These are phyloP conservation scores for Licmophora abbreviata DNA, from an alignment of 108 stramenopile species.

Conservation along the genomic window DNA sequence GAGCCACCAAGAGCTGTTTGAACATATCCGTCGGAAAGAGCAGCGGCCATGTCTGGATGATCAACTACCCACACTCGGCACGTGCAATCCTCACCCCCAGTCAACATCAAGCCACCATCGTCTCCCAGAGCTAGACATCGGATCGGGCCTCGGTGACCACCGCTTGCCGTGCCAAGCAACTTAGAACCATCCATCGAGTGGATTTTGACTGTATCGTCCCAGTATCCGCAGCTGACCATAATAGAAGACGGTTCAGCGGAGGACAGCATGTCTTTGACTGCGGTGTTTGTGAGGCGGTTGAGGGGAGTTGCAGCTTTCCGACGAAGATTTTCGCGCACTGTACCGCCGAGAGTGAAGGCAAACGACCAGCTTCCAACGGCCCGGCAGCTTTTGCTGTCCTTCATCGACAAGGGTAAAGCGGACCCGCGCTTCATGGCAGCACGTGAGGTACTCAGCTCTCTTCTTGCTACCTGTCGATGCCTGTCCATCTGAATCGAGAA, in stretches of 20 bases:
- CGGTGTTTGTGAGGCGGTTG: slow-evolving; percentile 13
- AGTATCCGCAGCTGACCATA: slow-evolving; percentile 67
- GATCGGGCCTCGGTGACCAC: slow-evolving; percentile 61
- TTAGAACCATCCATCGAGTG: slow-evolving; percentile 53
- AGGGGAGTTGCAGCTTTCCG: slow-evolving; percentile 14
- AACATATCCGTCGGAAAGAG: slow-evolving; percentile 65
- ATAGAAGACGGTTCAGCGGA: slow-evolving; percentile 39
- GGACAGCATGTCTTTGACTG: slow-evolving; percentile 31
- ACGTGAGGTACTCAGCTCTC: slow-evolving; percentile 21
- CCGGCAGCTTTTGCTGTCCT: slow-evolving; percentile 7
- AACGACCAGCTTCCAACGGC: slow-evolving; percentile 52
- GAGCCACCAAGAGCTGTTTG: slow-evolving; percentile 42
- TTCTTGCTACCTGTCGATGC: slow-evolving; percentile 31
- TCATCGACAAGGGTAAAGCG: slow-evolving; percentile 13
- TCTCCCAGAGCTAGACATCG: slow-evolving; percentile 51
- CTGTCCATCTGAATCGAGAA: slow-evolving; percentile 46
- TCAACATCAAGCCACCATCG: slow-evolving; percentile 58
- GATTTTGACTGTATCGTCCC: slow-evolving; percentile 63
- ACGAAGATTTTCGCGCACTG: slow-evolving; percentile 29
- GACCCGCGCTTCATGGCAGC: slow-evolving; percentile 34
- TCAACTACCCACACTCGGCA: slow-evolving; percentile 73
- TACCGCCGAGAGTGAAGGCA: slow-evolving; percentile 51
- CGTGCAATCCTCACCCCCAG: slow-evolving; percentile 76
- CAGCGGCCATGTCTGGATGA: slow-evolving; percentile 53
- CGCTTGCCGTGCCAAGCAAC: slow-evolving; percentile 35